Conservation (phyloP, 306 rosid genomes). For the Canavalia ensiformis region DNA sequence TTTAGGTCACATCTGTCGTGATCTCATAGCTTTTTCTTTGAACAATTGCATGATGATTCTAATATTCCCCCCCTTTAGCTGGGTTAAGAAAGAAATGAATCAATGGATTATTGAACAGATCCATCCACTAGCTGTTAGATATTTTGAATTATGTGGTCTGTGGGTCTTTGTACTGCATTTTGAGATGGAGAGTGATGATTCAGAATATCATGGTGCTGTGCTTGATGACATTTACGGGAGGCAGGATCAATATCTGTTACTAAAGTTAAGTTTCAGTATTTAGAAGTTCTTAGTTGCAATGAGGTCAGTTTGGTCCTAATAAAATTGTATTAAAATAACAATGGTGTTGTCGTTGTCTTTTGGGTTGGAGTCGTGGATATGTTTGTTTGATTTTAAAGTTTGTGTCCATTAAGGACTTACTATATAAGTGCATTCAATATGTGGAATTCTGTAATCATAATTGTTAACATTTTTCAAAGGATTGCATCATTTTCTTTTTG, state of each 20-base stretch:
- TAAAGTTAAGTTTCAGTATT: neutral
- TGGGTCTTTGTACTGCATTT: conserved; percentile 26
- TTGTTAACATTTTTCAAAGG: conserved; percentile 15
- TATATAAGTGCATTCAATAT: conserved; percentile 11
- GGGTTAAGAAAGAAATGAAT: neutral
- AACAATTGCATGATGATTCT: neutral
- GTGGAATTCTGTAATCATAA: neutral
- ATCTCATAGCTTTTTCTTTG: neutral
- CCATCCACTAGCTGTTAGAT: neutral
- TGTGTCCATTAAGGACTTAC: conserved; percentile 3
- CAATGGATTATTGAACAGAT: neutral
- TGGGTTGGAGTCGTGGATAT: neutral
- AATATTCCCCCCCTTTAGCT: neutral
- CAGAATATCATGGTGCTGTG: neutral
- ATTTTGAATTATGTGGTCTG: neutral
- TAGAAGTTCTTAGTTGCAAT: neutral
- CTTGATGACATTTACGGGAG: neutral
- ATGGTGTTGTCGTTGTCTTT: neutral
- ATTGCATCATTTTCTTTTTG: neutral
- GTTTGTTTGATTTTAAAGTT: neutral
- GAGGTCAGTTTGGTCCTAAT: neutral
- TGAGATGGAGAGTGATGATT: neutral
- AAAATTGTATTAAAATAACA: neutral
- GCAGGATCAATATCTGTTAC: neutral
- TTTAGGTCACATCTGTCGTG: conserved; percentile 5